phyloP scores from a whole-genome alignment of 768 basidiomycete genomes.

The Lactarius deliciosus region DNA sequence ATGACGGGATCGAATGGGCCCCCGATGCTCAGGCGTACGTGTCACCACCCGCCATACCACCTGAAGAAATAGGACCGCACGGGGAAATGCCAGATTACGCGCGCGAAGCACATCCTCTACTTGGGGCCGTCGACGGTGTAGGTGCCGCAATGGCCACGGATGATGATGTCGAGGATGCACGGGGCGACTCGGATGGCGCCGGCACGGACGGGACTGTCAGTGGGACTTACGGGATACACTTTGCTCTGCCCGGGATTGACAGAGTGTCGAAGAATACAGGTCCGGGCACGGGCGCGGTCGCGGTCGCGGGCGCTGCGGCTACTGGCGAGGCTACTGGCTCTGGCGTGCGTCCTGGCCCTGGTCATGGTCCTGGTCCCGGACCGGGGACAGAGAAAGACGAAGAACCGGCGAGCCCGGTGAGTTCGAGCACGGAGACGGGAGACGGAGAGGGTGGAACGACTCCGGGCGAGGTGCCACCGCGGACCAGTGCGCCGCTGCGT shows the following conservation, averaged over 20 bases:
- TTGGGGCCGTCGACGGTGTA: slow-evolving; percentile 2
- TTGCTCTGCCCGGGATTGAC: slow-evolving; percentile 6
- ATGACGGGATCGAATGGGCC: slow-evolving; percentile 56
- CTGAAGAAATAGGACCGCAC: slow-evolving; percentile 45
- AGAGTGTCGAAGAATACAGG: slow-evolving; percentile 7
- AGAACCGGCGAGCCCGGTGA: slow-evolving; percentile 12
- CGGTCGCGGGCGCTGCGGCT: not conserved
- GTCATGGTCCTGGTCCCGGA: not conserved
- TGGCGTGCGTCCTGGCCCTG: not conserved
- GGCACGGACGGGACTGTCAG: not conserved
- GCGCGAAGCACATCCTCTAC: slow-evolving; percentile 26
- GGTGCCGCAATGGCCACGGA: slow-evolving; percentile 24
- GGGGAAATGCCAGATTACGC: slow-evolving; percentile 43
- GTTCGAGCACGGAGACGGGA: slow-evolving; percentile 7
- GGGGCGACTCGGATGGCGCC: not conserved
- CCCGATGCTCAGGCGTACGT: slow-evolving; percentile 42
- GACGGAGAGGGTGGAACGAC: slow-evolving; percentile 16
- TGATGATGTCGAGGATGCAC: slow-evolving; percentile 27
- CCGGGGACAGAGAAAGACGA: not conserved
- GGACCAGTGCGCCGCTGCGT: slow-evolving; percentile 31
- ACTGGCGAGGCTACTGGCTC: not conserved
- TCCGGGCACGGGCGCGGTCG: not conserved
- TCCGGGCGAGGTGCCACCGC: not conserved
- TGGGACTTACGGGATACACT: slow-evolving; percentile 17
- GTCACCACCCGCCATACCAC: slow-evolving; percentile 21